Conservation (phyloP, 371 early-diverging fungal genomes). For the Syncephalastrum monosporum region DNA sequence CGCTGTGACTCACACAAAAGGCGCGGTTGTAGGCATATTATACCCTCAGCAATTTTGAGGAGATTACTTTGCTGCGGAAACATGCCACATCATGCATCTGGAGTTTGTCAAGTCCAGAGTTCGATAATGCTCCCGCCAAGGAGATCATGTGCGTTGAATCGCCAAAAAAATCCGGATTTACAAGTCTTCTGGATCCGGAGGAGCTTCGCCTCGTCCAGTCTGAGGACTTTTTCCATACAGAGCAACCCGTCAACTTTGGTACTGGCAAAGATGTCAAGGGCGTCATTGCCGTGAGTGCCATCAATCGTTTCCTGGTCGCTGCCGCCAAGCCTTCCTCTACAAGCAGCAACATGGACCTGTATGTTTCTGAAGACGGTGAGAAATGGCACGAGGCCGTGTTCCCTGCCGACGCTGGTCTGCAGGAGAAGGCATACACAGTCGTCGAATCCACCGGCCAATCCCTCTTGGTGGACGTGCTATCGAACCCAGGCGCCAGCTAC, state of each 20-base stretch:
- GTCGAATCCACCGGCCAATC: slow-evolving; percentile 70
- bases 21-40: slow-evolving; percentile 51
- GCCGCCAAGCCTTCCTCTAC: slow-evolving; percentile 54
- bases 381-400: slow-evolving; percentile 66
- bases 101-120: slow-evolving; percentile 54
- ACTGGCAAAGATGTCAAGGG: slow-evolving; percentile 49
- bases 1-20: no score
- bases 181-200: slow-evolving; percentile 40
- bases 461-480: slow-evolving; percentile 66
- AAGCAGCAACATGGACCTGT: slow-evolving; percentile 53
- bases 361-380: slow-evolving; percentile 59
- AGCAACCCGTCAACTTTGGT: slow-evolving; percentile 46
- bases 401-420: slow-evolving; percentile 46
- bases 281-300: slow-evolving; percentile 62
- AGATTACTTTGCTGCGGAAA: slow-evolving; percentile 47
- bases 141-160: slow-evolving; percentile 72
- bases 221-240: slow-evolving; percentile 63
- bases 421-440: slow-evolving; percentile 70
- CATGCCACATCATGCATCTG: slow-evolving; percentile 68
- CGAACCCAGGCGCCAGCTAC: slow-evolving; percentile 32
- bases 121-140: slow-evolving; percentile 53
- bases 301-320: slow-evolving; percentile 68
- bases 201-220: slow-evolving; percentile 59
- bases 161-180: slow-evolving; percentile 33
- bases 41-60: slow-evolving; percentile 65